phyloP scores from a whole-genome alignment of 2,329 filamentous ascomycete genomes.

The Diaporthe sp. region DNA sequence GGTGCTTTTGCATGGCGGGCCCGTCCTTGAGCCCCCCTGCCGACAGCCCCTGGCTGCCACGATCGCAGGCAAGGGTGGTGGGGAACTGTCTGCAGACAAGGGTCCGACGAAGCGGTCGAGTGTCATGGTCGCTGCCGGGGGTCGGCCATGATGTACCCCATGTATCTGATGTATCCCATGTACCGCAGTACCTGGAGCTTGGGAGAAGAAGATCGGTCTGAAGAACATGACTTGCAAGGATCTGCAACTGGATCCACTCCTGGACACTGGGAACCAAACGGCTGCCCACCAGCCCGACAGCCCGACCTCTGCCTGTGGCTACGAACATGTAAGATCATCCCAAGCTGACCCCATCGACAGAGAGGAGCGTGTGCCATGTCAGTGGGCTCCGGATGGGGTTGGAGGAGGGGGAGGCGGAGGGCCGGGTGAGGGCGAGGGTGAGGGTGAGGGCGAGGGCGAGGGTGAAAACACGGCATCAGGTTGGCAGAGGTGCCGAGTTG shows the following conservation, averaged over 20 bases:
- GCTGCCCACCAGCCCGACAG: constrained; percentile 31
- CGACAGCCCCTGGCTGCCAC: constrained; percentile 29
- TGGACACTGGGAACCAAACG: constrained; percentile 27
- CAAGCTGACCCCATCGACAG: constrained; percentile 13
- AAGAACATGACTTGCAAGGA: constrained; percentile 33
- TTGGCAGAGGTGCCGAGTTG: constrained; percentile 31
- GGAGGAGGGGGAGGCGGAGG: neutral
- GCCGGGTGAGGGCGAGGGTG: neutral
- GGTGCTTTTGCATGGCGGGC: constrained; percentile 40
- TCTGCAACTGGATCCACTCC: constrained; percentile 27
- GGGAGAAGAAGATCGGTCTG: constrained; percentile 19
- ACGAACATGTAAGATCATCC: constrained; percentile 30
- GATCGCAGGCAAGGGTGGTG: constrained; percentile 33
- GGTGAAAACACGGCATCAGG: neutral
- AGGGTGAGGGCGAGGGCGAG: neutral
- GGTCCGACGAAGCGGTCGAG: constrained; percentile 25
- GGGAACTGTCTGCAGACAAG: constrained; percentile 34
- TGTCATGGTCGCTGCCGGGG: constrained; percentile 19
- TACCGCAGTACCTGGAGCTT: neutral
- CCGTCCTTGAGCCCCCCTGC: constrained; percentile 34
- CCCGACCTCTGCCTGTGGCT: constrained; percentile 27
- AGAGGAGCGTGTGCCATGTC: neutral
- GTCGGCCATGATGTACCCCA: constrained; percentile 6
- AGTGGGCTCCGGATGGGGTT: neutral
- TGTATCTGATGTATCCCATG: neutral